Conservation (phyloP, 352 stramenopile species). For the Globisporangium polare region DNA sequence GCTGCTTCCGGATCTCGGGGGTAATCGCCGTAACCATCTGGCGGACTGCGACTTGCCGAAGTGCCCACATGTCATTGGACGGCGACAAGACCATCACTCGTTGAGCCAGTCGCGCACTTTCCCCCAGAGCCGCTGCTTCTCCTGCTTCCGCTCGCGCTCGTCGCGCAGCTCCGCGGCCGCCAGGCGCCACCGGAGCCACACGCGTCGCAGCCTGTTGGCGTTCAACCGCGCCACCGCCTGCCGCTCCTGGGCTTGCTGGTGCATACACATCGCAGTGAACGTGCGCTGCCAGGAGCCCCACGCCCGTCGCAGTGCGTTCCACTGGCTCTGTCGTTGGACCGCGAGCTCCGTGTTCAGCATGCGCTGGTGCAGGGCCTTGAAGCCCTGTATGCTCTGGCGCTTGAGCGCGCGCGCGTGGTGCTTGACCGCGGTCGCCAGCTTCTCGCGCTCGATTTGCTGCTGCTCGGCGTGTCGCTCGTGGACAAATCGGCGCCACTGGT, state of each 20-base stretch:
- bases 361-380: constrained; percentile 19
- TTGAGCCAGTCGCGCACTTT: constrained; percentile 65
- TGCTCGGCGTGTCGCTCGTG: constrained; percentile 15
- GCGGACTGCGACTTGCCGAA: constrained; percentile 1
- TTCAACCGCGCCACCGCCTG: constrained; percentile 13
- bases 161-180: constrained; percentile 21
- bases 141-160: constrained; percentile 25
- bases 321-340: constrained; percentile 26
- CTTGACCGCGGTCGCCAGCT: constrained; percentile 19
- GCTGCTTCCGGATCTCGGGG: not conserved
- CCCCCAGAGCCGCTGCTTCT: constrained; percentile 57
- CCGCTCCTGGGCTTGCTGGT: constrained; percentile 14
- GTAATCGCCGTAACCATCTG: not conserved
- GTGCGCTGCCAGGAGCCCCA: constrained; percentile 29
- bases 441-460: constrained; percentile 21
- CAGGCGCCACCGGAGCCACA: constrained; percentile 31
- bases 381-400: constrained; percentile 13
- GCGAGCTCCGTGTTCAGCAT: constrained; percentile 21
- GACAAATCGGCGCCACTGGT: constrained; percentile 35
- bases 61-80: not conserved
- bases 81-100: constrained; percentile 19
- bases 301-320: constrained; percentile 24
- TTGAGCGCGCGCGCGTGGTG: constrained; percentile 19
- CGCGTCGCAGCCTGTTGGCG: constrained; percentile 14
- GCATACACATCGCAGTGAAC: constrained; percentile 8